These are phyloP conservation scores for Sporopachydermia quercuum DNA, from an alignment of 805 yeast species.

Conservation along the genomic window DNA sequence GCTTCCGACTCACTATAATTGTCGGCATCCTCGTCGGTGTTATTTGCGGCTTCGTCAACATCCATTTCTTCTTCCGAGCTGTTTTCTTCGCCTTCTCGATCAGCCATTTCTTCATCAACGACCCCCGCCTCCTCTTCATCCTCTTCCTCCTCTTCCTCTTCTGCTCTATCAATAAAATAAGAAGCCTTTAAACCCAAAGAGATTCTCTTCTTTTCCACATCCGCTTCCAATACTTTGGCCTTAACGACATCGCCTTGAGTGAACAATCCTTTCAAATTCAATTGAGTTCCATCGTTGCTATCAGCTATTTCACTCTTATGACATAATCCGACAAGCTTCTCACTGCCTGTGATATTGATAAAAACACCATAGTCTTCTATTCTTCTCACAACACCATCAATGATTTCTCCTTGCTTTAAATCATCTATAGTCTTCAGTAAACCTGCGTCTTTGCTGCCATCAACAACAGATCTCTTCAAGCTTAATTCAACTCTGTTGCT, in stretches of 20 bases:
- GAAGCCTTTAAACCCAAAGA: constrained; percentile 94
- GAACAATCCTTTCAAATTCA: constrained; percentile 50
- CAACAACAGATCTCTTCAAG: constrained; percentile 64
- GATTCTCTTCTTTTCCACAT: constrained; percentile 52
- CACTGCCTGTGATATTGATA: constrained; percentile 61
- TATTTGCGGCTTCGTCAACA: constrained; percentile 20
- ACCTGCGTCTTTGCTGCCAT: constrained; percentile 40
- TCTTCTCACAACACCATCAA: constrained; percentile 63
- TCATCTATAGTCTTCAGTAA: constrained; percentile 49
- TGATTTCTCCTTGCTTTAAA: constrained; percentile 51
- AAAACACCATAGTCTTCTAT: constrained; percentile 88
- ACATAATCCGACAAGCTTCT: constrained; percentile 70
- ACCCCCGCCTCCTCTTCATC: constrained; percentile 16
- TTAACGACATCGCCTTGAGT: constrained; percentile 85
- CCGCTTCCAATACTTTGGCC: constrained; percentile 57
- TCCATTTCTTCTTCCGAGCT: not conserved
- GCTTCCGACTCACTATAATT: constrained; percentile 17
- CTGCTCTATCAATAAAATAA: constrained; percentile 39
- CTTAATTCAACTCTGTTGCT: constrained; percentile 59
- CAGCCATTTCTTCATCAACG: constrained; percentile 9
- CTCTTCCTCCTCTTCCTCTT: constrained; percentile 18
- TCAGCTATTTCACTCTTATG: constrained; percentile 79
- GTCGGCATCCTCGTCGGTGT: constrained; percentile 20
- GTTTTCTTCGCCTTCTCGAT: constrained; percentile 8
- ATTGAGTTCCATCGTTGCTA: constrained; percentile 28